Conservation (phyloP, 2,329 filamentous ascomycete species). For the Akanthomyces muscarius region DNA sequence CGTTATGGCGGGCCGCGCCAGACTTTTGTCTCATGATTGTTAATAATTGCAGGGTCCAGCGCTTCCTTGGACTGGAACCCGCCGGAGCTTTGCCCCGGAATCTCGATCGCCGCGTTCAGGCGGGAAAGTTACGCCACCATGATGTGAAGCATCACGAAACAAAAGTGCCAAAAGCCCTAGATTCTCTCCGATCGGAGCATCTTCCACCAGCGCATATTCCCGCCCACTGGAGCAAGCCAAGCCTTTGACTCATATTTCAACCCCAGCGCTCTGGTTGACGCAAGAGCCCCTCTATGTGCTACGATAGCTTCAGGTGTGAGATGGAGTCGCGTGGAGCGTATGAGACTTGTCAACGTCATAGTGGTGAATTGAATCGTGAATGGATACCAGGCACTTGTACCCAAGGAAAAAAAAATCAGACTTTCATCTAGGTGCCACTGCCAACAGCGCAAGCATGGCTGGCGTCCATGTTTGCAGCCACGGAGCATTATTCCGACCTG, state of each 20-base stretch:
- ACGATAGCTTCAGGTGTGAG: neutral
- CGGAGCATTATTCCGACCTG: too few species aligned
- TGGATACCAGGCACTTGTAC: neutral
- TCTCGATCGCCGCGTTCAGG: neutral
- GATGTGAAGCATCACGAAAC: neutral
- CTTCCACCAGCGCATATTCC: neutral
- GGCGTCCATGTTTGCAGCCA: neutral
- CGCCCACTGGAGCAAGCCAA: neutral
- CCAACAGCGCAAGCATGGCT: neutral
- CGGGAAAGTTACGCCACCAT: neutral
- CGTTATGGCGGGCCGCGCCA: neutral
- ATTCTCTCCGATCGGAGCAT: neutral
- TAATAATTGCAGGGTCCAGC: neutral
- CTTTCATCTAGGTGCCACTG: neutral
- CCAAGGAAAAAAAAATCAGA: too few species aligned
- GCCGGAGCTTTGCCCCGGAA: neutral
- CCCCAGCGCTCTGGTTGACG: neutral
- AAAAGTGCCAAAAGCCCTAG: neutral
- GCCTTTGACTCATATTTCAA: neutral
- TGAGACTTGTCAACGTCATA: neutral
- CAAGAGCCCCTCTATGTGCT: neutral
- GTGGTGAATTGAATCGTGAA: neutral
- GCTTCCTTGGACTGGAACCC: neutral
- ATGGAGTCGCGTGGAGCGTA: neutral
- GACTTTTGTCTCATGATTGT: neutral